Conservation (phyloP, 257 asterid species). For the Avicennia marina region DNA sequence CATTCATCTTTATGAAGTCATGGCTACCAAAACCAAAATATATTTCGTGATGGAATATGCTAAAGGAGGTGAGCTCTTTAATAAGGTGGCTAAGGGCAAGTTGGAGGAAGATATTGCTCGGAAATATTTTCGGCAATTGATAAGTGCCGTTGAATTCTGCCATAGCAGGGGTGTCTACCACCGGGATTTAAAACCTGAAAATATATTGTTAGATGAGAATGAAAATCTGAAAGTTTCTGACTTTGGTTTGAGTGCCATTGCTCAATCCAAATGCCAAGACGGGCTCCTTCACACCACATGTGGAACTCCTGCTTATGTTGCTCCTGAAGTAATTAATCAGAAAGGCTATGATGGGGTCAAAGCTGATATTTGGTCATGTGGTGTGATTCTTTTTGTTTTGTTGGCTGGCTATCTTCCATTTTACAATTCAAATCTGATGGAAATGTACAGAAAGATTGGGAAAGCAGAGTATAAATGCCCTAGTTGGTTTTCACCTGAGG, state of each 20-base stretch:
- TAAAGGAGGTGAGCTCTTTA: slow-evolving; percentile 62
- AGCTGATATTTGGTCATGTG: not conserved
- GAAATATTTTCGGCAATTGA: not conserved
- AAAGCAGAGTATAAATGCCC: not conserved
- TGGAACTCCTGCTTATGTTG: slow-evolving; percentile 22
- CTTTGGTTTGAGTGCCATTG: not conserved
- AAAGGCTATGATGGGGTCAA: not conserved
- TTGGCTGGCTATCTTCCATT: slow-evolving; percentile 33
- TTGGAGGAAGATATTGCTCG: not conserved
- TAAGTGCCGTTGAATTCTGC: slow-evolving; percentile 21
- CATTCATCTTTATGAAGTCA: slow-evolving; percentile 52
- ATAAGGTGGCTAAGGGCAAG: slow-evolving; percentile 32
- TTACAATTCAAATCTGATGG: not conserved
- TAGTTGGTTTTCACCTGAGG: not conserved
- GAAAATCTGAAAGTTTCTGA: not conserved
- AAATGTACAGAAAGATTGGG: not conserved
- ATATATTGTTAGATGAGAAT: not conserved
- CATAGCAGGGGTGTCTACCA: slow-evolving; percentile 40
- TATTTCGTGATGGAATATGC: slow-evolving; percentile 54
- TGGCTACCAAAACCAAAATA: slow-evolving; percentile 64
- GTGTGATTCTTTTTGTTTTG: slow-evolving; percentile 15
- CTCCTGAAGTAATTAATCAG: slow-evolving; percentile 46
- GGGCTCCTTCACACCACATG: not conserved
- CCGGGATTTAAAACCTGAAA: not conserved
- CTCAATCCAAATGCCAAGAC: not conserved